A percentile compares a stretch with the other conserved stretches of the same genome.
Conservation (phyloP, 148 eudicot species). For the Heliosperma pusillum region DNA sequence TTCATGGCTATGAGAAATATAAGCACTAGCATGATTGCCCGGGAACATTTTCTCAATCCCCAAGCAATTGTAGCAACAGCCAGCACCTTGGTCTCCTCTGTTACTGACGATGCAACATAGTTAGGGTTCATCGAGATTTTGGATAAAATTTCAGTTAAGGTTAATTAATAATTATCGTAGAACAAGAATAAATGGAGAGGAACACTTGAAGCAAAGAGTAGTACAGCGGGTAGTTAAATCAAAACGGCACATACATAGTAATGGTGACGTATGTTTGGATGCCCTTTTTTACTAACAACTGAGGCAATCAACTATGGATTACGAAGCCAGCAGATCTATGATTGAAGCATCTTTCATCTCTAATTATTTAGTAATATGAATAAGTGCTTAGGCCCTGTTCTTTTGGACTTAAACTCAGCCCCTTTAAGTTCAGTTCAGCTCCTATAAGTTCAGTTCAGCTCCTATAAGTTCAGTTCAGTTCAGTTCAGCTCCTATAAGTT, state of each 20-base stretch:
- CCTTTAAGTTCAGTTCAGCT: too few species aligned
- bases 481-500: too few species aligned
- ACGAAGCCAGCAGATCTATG: neutral
- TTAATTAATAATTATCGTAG: neutral
- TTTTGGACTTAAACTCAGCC: too few species aligned
- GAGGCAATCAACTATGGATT: neutral
- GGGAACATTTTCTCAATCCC: slow-evolving; percentile 92
- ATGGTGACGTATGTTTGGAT: neutral
- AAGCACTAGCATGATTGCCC: slow-evolving; percentile 79
- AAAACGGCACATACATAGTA: neutral
- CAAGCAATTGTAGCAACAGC: slow-evolving; percentile 98
- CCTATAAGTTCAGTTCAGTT: too few species aligned
- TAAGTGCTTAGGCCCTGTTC: too few species aligned
- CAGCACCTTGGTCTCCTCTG: slow-evolving; percentile 85
- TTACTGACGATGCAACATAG: slow-evolving; percentile 46
- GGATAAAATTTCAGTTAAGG: neutral
- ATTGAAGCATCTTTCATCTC: neutral
- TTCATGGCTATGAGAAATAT: slow-evolving; percentile 91
- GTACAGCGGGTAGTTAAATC: neutral
- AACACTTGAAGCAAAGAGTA: neutral
- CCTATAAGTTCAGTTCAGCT: too few species aligned
- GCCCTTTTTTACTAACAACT: neutral
- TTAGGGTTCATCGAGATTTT: neutral
- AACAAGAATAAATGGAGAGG: slow-evolving; percentile 3
- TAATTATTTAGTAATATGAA: neutral